Base-by-base conservation (phyloP, 129 eudicot genomes). In the Flaveria brownii region DNA sequence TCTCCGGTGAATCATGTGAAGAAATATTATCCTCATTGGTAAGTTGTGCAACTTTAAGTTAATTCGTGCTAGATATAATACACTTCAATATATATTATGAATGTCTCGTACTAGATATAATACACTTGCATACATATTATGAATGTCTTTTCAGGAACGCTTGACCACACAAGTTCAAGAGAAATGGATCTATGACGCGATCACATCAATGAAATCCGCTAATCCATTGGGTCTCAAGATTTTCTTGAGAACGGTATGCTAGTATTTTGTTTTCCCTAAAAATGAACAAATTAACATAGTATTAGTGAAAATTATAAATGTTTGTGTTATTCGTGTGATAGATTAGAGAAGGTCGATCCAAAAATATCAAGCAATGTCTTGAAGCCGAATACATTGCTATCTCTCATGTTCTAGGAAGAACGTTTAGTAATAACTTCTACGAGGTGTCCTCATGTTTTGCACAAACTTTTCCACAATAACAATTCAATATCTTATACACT, bases 1-100 rank as follows among this genome's bases (percentile, higher is more conserved):
- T 82, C 67, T 82, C 81, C 0, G 50, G 59, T 52, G 71, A 61
- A 17, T 79, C 89, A 5, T 77, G 80, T 67, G 89, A 86, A 86
- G 85, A 86, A 22, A 86, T 86, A 80, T 30, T 86, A 54, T 63
- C 72, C 61, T 79, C 87, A 6, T 33, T 86, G 80, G 89, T 86
- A 79, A 26, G 73, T 39, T 50, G 5, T 17, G 16, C 47, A 30
- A 64, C 70, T 26, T 55, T 50, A 18, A 14, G 25, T 26, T 5
- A 16, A 26, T 4, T 22, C 13, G 16, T 18, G 39, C 28, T 77
- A 8, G 28, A 52, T 66, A 33, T 25, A 10, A 49, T 55, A 18
- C 52, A 41, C 23, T 9, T 56, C 0, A 39, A 16, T 18, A 75
- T 23, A 49, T 4, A 11, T 2, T 42, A 7, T 42, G 30, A 28